Percentiles rank a stretch among this genome's conserved stretches.
These are phyloP conservation scores for Aphanomyces invadans DNA, from an alignment of 352 stramenopile species.

Conservation along the genomic window DNA sequence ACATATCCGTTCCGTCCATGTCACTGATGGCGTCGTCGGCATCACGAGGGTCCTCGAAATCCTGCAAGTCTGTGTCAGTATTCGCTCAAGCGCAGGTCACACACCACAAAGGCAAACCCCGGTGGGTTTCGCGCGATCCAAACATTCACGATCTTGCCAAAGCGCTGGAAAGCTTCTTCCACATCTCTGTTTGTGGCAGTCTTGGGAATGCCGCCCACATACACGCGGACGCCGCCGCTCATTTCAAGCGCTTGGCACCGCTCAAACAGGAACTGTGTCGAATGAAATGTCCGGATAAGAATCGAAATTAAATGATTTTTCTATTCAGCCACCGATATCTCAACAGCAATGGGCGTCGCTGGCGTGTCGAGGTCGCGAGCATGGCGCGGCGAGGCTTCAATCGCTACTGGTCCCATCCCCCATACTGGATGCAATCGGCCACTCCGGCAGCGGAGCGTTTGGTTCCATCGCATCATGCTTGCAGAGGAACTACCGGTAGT, in stretches of 20 bases:
- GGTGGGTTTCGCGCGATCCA: constrained; percentile 82
- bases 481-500: no score
- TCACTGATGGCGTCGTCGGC: constrained; percentile 79
- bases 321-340: no score
- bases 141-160: constrained; percentile 79
- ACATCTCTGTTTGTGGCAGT: constrained; percentile 75
- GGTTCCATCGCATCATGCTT: no score
- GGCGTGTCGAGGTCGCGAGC: no score
- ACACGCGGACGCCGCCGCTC: constrained; percentile 69
- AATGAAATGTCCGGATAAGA: not conserved
- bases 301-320: not conserved
- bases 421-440: no score
- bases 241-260: not conserved
- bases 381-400: no score
- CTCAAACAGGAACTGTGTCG: no score
- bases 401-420: no score
- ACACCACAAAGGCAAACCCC: constrained; percentile 86
- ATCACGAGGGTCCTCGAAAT: constrained; percentile 84
- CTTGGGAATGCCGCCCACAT: constrained; percentile 72
- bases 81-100: no score
- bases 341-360: no score
- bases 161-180: constrained; percentile 74
- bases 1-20: constrained; percentile 80
- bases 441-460: no score
- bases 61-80: no score